Base-by-base conservation (phyloP, 805 yeast genomes). In the Candida bentonensis region DNA sequence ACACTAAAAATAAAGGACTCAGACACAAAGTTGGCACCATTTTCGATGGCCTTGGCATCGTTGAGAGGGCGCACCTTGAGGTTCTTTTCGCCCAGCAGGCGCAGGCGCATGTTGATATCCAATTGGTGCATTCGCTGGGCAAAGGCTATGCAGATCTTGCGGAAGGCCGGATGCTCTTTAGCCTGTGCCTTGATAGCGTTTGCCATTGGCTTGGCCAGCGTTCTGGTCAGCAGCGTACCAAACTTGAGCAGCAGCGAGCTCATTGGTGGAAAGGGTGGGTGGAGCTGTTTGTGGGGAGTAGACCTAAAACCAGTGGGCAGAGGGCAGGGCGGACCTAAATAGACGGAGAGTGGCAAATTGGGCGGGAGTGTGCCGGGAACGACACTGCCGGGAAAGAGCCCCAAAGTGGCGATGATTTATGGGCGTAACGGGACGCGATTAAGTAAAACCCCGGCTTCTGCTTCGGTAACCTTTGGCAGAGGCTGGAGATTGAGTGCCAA, bases 121-220 rank as follows among this genome's bases (percentile, higher is more conserved):
- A 82, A 66, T 39, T 67, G 67, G 54, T 85, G 94, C 22, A 84
- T 58, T 21, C 69, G 58, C 60, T 85, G 95, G 2, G 95, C 95
- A 22, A 83, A 65, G 9, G 59, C 58, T 17, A 85, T 79, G 57
- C 95, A 85, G 1, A 72, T 50, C 28, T 62, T 65, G 45, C 78
- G 70, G 61, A 85, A 84, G 2, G 60, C 48, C 3, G 77, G 80
- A 55, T 80, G 85, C 45, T 81, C 79, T 51, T 77, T 76, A 15
- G 94, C 92, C 54, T 81, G 86, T 15, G 74, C 66, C 57, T 83
- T 85, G 45, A 85, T 66, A 1, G 76, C 66, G 46, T 70, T 78
- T 2, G 89, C 85, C 23, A 84, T 70, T 1, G 95, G 95, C 57
- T 81, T 83, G 28, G 94, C 80, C 39, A 84, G 66, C 28, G 89